These are phyloP conservation scores for Sechiopsis laciniata DNA, from an alignment of 306 rosid genomes.

Conservation along the genomic window DNA sequence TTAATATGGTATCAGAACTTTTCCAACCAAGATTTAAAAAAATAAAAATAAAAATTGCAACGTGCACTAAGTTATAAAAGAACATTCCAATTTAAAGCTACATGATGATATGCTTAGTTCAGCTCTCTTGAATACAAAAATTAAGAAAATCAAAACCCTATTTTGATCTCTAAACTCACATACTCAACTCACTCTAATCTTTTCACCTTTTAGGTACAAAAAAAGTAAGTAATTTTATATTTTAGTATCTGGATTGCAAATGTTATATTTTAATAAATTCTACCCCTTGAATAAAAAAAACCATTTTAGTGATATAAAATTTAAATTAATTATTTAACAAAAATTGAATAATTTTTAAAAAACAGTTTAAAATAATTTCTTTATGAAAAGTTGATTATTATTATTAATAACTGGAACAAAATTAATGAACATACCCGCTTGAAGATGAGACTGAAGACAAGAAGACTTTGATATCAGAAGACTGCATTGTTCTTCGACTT, in stretches of 20 bases:
- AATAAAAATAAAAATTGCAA: too few species aligned
- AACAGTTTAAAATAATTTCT: not conserved
- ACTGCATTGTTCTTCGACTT: not conserved
- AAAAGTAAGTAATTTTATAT: not conserved
- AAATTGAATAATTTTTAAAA: not conserved
- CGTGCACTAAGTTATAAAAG: too few species aligned
- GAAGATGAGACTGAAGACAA: slow-evolving; percentile 11
- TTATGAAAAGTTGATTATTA: not conserved
- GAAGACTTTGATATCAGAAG: not conserved
- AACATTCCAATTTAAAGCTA: not conserved
- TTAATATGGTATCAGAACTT: too few species aligned
- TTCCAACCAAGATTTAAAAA: too few species aligned
- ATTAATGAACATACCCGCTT: slow-evolving; percentile 2
- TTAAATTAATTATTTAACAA: not conserved
- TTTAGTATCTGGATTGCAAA: not conserved
- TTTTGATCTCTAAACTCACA: not conserved
- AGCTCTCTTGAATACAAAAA: not conserved
- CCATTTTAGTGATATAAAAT: not conserved
- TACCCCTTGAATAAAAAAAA: not conserved
- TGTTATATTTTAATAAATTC: not conserved
- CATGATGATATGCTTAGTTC: not conserved
- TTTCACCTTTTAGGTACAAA: not conserved
- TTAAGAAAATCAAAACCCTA: not conserved
- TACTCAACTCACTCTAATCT: not conserved
- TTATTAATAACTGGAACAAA: not conserved